Conservation (phyloP, 164 flowering plant species). For the Umbilicus rupestris region DNA sequence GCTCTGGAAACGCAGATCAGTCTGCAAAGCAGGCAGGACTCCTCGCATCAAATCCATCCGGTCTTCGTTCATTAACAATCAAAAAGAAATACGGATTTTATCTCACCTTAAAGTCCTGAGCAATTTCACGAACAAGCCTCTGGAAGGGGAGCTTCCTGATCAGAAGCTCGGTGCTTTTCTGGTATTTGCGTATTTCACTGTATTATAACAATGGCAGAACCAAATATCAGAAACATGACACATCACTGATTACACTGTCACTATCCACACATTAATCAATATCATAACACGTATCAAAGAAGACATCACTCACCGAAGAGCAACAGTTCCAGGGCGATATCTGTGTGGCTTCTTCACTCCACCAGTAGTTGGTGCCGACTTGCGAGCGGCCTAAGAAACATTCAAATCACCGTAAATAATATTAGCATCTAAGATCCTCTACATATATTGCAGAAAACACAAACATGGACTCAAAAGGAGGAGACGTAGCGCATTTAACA, state of each 20-base stretch:
- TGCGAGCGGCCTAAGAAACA: slow-evolving; percentile 18
- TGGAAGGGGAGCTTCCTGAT: slow-evolving; percentile 23
- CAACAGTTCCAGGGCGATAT: slow-evolving; percentile 22
- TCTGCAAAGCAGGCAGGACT: slow-evolving; percentile 2
- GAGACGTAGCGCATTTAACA: not conserved
- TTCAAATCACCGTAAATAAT: not conserved
- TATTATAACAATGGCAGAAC: not conserved
- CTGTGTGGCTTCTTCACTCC: slow-evolving; percentile 24
- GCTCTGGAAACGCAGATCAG: slow-evolving; percentile 22
- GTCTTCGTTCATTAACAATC: not conserved
- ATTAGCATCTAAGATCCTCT: not conserved
- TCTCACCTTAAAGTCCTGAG: slow-evolving; percentile 19
- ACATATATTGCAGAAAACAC: not conserved
- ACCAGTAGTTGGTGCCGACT: slow-evolving; percentile 22
- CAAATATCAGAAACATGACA: not conserved
- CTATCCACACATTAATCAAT: not conserved
- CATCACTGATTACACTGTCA: not conserved
- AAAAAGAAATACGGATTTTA: not conserved
- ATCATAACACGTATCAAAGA: not conserved
- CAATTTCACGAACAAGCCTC: slow-evolving; percentile 23
- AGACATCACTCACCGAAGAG: slow-evolving; percentile 14
- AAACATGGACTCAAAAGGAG: not conserved
- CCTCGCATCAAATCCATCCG: not conserved
- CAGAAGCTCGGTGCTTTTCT: slow-evolving; percentile 21
- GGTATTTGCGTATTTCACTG: slow-evolving; percentile 23